phyloP scores from a whole-genome alignment of 1,139 yeast species.

The Lodderomyces theae region DNA sequence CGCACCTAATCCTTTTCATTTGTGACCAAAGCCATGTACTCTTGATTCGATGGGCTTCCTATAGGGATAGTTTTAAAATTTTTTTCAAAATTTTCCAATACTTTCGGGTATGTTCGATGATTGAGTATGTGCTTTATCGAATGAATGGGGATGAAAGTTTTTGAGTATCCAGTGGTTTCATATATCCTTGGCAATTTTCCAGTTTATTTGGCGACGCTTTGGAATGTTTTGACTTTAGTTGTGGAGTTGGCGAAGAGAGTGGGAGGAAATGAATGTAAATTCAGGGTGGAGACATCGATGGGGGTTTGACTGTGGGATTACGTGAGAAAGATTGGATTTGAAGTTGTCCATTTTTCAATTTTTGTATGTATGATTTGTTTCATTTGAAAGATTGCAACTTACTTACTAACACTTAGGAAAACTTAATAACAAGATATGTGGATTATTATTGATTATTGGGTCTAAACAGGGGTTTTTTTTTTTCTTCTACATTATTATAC shows the following conservation, averaged over 20 bases:
- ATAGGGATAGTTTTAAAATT: conserved; percentile 6
- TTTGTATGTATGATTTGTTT: conserved; percentile 7
- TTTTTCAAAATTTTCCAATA: too few species aligned
- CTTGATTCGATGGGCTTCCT: conserved; percentile 6
- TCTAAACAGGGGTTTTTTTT: conserved; percentile 4
- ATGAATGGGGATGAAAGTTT: neutral
- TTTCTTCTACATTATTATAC: conserved; percentile 25
- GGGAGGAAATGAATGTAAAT: too few species aligned
- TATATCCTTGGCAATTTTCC: neutral
- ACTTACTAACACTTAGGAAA: conserved; percentile 4
- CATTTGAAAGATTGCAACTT: neutral
- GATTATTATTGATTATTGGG: too few species aligned
- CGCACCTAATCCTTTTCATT: neutral
- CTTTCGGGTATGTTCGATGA: conserved; percentile 1
- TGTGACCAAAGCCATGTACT: neutral
- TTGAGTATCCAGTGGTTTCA: neutral
- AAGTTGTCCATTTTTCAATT: conserved; percentile 5
- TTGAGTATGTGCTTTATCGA: conserved; percentile 1
- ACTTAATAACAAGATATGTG: neutral
- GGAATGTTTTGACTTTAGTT: too few species aligned
- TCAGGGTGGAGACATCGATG: neutral
- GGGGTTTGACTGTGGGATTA: conserved; percentile 1
- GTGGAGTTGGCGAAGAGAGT: too few species aligned
- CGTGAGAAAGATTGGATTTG: conserved; percentile 14
- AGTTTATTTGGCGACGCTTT: conserved; percentile 5